Base-by-base conservation (phyloP, 768 basidiomycete genomes). In the Austroboletus eburneus region DNA sequence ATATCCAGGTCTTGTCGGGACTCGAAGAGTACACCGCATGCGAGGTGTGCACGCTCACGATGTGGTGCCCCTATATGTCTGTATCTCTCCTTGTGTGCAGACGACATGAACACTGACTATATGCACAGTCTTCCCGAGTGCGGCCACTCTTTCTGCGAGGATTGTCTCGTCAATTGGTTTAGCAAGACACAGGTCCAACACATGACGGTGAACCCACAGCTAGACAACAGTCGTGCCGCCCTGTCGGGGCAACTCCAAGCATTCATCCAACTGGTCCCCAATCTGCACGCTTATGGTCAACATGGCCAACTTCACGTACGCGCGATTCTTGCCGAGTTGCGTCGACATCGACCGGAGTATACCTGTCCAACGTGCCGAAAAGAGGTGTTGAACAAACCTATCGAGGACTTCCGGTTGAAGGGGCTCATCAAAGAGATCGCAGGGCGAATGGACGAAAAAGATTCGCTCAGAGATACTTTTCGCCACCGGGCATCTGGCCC, bases 51-150 rank as follows among this genome's bases (percentile, higher is more conserved):
- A 72, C 76, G 0, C 48, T 64, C 34, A 73, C 73, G 47, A 79
- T 87, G 77, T 85, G 82, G 81, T 68, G 69, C 8, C 85, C 86
- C 1, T 83, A 77, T 54, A 71, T 75, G 85, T 87, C 54, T 34
- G 83, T 69, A 17, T 36, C 33, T 25, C 37, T 12, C 46, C 21
- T 1, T 42, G 43, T 52, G 45, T 34, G 43, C 25, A 9, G 16
- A 30, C 21, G 22, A 43, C 27, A 45, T 5, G 9, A 10, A 2
- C 10, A 17, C 27, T 54, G 32, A 59, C 33, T 24, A 22, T 27
- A 27, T 45, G 18, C 22, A 13, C 54, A 87, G 85, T 5, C 70
- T 88, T 18, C 64, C 76, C 6, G 73, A 72, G 33, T 89, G 86
- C 45, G 86, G 86, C 3, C 86, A 89, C 62, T 76, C 78, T 0